phyloP scores from a whole-genome alignment of 2,329 filamentous ascomycete species.

The Aspergillus pseudotamarii region DNA sequence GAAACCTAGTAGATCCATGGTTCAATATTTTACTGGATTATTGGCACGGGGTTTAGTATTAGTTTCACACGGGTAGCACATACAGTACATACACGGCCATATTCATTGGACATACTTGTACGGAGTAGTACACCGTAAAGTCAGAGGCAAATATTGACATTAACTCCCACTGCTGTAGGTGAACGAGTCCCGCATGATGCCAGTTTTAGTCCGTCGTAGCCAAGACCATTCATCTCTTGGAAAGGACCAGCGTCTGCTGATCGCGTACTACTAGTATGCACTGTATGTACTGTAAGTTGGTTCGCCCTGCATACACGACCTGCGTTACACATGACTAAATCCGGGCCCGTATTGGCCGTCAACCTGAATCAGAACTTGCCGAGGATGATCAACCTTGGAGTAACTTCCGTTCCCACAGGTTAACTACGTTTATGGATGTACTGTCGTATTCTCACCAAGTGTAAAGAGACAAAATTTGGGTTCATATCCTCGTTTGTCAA shows the following conservation, averaged over 20 bases:
- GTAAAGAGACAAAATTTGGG: not conserved
- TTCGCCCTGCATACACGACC: not conserved
- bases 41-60: not conserved
- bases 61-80: not conserved
- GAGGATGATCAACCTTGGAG: no score
- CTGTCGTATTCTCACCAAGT: no score
- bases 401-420: no score
- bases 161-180: not conserved
- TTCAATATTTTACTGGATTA: not conserved
- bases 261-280: not conserved
- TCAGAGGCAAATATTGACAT: not conserved
- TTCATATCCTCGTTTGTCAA: not conserved
- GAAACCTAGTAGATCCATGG: not conserved
- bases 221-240: not conserved
- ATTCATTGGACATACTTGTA: not conserved
- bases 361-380: not conserved
- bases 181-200: not conserved
- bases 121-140: not conserved
- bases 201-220: not conserved
- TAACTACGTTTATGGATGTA: no score
- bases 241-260: no score
- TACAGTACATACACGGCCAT: not conserved
- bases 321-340: conserved; percentile 1
- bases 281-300: not conserved
- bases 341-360: not conserved